phyloP scores from a whole-genome alignment of 1,284 basidiomycete genomes.

The Ustilago shanxiensis region DNA sequence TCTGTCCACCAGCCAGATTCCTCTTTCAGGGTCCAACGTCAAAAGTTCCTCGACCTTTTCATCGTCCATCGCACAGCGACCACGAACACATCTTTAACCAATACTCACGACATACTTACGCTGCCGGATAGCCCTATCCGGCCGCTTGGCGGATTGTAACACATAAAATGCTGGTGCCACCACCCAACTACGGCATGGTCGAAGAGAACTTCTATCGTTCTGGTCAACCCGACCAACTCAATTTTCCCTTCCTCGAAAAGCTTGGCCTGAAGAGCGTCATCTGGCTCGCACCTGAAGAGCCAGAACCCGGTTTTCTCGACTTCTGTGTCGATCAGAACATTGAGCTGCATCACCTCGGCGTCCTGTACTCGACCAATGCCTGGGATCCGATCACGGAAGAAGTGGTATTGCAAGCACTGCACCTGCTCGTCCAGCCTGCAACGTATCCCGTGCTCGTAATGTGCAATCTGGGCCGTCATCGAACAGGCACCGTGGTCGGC shows the following conservation, averaged over 20 bases:
- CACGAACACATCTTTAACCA: no score
- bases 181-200: conserved; percentile 74
- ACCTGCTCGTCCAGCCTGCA: conserved; percentile 72
- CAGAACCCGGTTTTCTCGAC: conserved; percentile 71
- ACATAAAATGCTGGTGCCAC: conserved; percentile 71
- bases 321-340: conserved; percentile 68
- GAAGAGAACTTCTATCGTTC: conserved; percentile 74
- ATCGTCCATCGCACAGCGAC: not conserved
- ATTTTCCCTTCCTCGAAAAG: conserved; percentile 74
- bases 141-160: not conserved
- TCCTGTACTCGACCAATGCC: conserved; percentile 71
- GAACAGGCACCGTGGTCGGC: conserved; percentile 74
- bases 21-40: not conserved
- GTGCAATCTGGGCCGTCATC: conserved; percentile 74
- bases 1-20: no score
- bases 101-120: no score
- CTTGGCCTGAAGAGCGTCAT: conserved; percentile 72
- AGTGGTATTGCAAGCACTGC: conserved; percentile 73
- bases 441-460: conserved; percentile 74
- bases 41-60: not conserved
- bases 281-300: conserved; percentile 75
- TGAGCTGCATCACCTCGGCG: conserved; percentile 70
- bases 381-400: conserved; percentile 73
- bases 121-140: no score
- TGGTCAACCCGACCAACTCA: conserved; percentile 74